A percentile compares a stretch with the other conserved stretches of the same genome.
These are phyloP conservation scores for Podospora appendiculata DNA, from an alignment of 495 filamentous ascomycete species.

Conservation along the genomic window DNA sequence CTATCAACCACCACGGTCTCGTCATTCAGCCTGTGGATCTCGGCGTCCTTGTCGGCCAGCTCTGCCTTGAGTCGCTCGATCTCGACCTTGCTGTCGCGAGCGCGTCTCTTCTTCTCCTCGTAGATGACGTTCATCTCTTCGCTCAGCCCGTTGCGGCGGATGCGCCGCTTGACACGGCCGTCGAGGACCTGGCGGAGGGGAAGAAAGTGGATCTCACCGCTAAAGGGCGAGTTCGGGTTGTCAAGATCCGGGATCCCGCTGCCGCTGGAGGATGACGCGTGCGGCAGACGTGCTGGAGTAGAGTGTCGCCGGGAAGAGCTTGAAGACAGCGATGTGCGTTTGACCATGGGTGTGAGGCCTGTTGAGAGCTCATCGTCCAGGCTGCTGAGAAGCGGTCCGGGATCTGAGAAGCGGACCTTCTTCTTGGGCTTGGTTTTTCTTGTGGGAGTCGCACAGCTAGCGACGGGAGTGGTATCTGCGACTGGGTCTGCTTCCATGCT, in stretches of 20 bases:
- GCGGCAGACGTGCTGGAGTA: slow-evolving; percentile 18
- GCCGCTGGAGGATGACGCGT: slow-evolving; percentile 15
- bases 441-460: slow-evolving; percentile 6
- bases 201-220: slow-evolving; percentile 40
- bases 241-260: slow-evolving; percentile 18
- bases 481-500: neutral
- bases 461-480: slow-evolving; percentile 2
- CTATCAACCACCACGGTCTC: slow-evolving; percentile 38
- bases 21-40: slow-evolving; percentile 41
- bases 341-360: slow-evolving; percentile 61
- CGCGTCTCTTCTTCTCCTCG: slow-evolving; percentile 43
- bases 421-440: slow-evolving; percentile 38
- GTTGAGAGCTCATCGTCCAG: slow-evolving; percentile 36
- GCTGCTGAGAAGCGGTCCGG: slow-evolving; percentile 38
- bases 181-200: slow-evolving; percentile 65
- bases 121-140: slow-evolving; percentile 65
- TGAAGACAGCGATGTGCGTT: slow-evolving; percentile 47
- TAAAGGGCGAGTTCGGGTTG: slow-evolving; percentile 22
- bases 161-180: slow-evolving; percentile 59
- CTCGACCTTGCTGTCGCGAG: slow-evolving; percentile 30
- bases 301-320: slow-evolving; percentile 39
- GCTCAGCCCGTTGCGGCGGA: slow-evolving; percentile 63
- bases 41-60: slow-evolving; percentile 41
- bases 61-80: slow-evolving; percentile 45
- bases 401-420: slow-evolving; percentile 66